Evolutionary conservation across 176 grass and related monocot species (phyloP).

Genomic region (sorghum (Sorghum bicolor)): DNA sequence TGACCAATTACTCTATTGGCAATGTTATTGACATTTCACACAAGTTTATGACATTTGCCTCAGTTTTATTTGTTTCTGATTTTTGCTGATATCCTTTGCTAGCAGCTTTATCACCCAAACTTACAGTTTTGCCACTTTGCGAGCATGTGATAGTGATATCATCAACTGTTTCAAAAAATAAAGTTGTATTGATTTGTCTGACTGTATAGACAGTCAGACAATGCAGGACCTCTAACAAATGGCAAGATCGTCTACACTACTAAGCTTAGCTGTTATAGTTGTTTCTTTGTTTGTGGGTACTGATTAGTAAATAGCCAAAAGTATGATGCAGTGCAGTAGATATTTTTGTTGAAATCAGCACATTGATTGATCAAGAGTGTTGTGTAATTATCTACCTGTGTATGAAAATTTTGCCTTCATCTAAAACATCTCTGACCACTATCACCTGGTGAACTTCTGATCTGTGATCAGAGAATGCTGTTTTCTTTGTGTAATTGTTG

Average conservation of each 20-base stretch:
- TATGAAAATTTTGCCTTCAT: not conserved
- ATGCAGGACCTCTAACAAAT: not conserved
- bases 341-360: not conserved
- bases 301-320: not conserved
- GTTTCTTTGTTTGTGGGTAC: not conserved
- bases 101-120: not conserved
- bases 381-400: not conserved
- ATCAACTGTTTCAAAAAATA: not conserved
- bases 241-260: not conserved
- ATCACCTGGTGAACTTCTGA: not conserved
- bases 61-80: not conserved
- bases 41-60: not conserved
- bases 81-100: not conserved
- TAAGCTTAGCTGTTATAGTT: not conserved
- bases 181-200: not conserved
- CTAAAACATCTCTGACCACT: not conserved
- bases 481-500: not conserved
- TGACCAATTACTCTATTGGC: not conserved
- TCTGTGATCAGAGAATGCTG: not conserved
- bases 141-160: not conserved
- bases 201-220: not conserved
- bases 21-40: conserved; percentile 1
- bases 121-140: not conserved
- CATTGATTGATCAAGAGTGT: not conserved
- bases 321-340: not conserved